These are phyloP conservation scores for Fusarium protoensiforme DNA, from an alignment of 2,329 filamentous ascomycete species.

Conservation along the genomic window DNA sequence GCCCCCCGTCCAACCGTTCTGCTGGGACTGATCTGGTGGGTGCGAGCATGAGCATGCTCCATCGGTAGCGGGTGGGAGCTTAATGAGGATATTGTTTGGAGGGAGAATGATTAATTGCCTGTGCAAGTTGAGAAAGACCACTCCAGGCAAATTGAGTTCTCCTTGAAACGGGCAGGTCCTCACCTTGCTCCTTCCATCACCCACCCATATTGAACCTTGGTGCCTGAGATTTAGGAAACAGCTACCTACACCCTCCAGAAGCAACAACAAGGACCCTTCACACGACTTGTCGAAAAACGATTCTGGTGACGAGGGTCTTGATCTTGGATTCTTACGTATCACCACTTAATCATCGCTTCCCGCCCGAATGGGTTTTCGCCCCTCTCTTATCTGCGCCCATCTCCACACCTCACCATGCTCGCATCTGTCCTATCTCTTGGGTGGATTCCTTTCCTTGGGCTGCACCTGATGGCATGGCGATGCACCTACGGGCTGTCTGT, in stretches of 20 bases:
- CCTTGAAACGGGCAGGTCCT: not conserved
- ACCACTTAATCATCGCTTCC: slow-evolving; percentile 11
- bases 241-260: not conserved
- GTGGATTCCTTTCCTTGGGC: not conserved
- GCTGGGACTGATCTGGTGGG: slow-evolving; percentile 30
- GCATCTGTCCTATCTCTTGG: slow-evolving; percentile 30
- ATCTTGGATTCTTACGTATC: slow-evolving; percentile 8
- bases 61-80: slow-evolving; percentile 2
- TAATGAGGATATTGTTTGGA: not conserved
- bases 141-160: not conserved
- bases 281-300: slow-evolving; percentile 3
- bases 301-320: not conserved
- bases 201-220: not conserved
- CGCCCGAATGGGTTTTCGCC: not conserved
- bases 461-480: not conserved
- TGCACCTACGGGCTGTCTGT: not conserved
- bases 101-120: not conserved
- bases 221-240: not conserved
- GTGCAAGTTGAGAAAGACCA: not conserved
- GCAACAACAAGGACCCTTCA: not conserved
- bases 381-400: slow-evolving; percentile 25
- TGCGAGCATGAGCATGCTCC: not conserved
- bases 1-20: slow-evolving; percentile 24
- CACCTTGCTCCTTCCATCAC: not conserved
- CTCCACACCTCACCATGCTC: slow-evolving; percentile 29